Conservation (phyloP, 1,284 basidiomycete species). For the Naganishia sp. region DNA sequence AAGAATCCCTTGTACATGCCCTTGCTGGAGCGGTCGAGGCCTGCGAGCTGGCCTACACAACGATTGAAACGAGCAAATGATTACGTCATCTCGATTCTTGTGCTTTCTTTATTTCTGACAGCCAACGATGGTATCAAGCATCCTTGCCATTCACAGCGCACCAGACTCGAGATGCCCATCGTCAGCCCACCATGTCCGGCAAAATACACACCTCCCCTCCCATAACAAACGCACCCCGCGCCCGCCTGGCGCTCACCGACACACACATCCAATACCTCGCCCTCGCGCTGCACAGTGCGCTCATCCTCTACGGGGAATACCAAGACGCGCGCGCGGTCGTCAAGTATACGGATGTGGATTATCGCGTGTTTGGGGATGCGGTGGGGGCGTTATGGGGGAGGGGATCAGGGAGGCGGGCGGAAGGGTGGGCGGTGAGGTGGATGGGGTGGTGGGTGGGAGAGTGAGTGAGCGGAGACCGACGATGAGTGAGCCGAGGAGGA, state of each 20-base stretch:
- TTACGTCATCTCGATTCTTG: neutral
- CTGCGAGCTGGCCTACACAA: too few species aligned
- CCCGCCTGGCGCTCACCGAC: neutral
- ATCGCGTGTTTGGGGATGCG: constrained; percentile 92
- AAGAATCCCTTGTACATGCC: too few species aligned
- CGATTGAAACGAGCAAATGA: too few species aligned
- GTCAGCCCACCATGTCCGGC: constrained; percentile 8
- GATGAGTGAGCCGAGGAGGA: too few species aligned
- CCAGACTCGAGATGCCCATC: neutral
- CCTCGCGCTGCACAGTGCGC: constrained; percentile 63
- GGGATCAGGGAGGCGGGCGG: constrained; percentile 58
- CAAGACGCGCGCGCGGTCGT: constrained; percentile 78
- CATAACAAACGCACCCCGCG: neutral
- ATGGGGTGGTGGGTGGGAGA: constrained; percentile 62
- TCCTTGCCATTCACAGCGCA: neutral
- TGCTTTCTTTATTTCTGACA: too few species aligned
- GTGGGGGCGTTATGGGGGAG: constrained; percentile 63
- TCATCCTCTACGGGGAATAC: constrained; percentile 84
- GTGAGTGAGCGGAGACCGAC: constrained; percentile 56
- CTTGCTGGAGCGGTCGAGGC: too few species aligned
- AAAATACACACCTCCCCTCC: neutral
- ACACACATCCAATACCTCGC: constrained; percentile 52
- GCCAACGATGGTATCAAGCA: too few species aligned
- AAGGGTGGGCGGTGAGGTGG: constrained; percentile 61
- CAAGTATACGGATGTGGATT: constrained; percentile 97